These are phyloP conservation scores for Phanerochaete carnosa DNA, from an alignment of 768 basidiomycete genomes.

Conservation along the genomic window DNA sequence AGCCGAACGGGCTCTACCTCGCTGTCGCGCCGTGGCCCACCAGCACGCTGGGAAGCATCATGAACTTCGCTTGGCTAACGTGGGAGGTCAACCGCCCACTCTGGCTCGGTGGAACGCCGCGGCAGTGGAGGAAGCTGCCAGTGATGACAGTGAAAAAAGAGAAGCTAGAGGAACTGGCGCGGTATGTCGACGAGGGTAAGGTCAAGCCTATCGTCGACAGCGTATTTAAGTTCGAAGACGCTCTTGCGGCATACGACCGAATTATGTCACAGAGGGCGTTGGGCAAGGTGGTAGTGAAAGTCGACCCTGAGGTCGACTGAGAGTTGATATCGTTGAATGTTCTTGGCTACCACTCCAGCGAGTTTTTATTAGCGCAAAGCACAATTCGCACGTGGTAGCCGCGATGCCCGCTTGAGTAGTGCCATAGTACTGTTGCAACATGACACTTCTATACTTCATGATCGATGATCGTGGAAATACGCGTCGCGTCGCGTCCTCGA, in stretches of 20 bases:
- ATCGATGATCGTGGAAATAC: neutral
- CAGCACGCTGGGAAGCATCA: constrained; percentile 24
- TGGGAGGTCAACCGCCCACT: constrained; percentile 31
- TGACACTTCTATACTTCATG: neutral
- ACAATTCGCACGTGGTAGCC: too few relatives aligned
- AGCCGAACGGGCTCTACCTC: constrained; percentile 49
- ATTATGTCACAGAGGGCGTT: constrained; percentile 53
- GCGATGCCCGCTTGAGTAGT: too few relatives aligned
- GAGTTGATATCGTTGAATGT: neutral
- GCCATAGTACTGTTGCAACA: too few relatives aligned
- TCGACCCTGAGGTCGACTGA: constrained; percentile 27
- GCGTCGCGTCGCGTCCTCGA: neutral
- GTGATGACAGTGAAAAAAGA: neutral
- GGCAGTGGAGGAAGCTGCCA: constrained; percentile 28
- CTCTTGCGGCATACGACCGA: constrained; percentile 57
- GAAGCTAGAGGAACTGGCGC: neutral
- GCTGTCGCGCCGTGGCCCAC: constrained; percentile 42
- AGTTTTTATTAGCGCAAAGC: too few relatives aligned
- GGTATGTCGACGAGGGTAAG: constrained; percentile 19
- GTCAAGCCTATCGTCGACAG: constrained; percentile 59
- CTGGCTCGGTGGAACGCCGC: constrained; percentile 51
- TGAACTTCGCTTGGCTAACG: constrained; percentile 13
- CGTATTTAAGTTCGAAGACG: constrained; percentile 53
- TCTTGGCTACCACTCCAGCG: too few relatives aligned
- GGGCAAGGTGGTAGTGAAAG: constrained; percentile 67